Base-by-base conservation (phyloP, 1,284 basidiomycete species). In the Malassezia cuniculi region DNA sequence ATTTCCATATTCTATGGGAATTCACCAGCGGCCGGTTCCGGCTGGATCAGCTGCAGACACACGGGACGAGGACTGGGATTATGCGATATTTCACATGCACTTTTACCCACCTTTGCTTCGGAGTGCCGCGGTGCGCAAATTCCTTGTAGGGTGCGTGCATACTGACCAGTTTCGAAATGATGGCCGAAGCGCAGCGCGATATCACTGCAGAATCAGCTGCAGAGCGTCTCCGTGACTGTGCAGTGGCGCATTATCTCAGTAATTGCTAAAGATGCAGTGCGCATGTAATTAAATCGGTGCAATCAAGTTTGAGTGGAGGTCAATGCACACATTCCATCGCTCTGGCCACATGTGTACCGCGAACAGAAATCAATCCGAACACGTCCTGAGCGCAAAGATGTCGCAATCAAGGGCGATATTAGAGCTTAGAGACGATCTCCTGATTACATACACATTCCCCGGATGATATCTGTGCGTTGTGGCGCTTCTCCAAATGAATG, bases 1-100 rank as follows among this genome's bases (percentile, higher is more conserved):
- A 0, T 94, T 94, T 70, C 81, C 87, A 0, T 94, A 94, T 66
- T 87, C 83, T n/a, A 90, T 94, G 85, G 87, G 86, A 27, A 74
- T 94, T 3, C 63, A 66, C 35, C 63, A 66, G 30, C 31, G 85
- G 82, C 68, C 89, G 84, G 68, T 75, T 76, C 3, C 31, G 11
- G 6, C 43, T 51, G 2, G 10, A 8, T 14, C n/a, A n/a, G 12
- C 21, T n/a, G 5, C 18, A 29, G 72, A 78, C 31, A 44, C 43
- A 7, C 54, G 66, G 31, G 58, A 80, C 14, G 39, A 54, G 12
- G 31, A 51, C 16, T 42, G 54, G 24, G 55, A 57, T 1, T 66
- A 45, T 20, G 80, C 84, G 0, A 85, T 93, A 63, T 71, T 90
- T 31, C 87, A 94, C 63, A 68, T 94, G 31, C 85, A 89, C 68